Evolutionary conservation across 805 yeast species (phyloP).

Genomic region (Zygosaccharomyces siamensis): DNA sequence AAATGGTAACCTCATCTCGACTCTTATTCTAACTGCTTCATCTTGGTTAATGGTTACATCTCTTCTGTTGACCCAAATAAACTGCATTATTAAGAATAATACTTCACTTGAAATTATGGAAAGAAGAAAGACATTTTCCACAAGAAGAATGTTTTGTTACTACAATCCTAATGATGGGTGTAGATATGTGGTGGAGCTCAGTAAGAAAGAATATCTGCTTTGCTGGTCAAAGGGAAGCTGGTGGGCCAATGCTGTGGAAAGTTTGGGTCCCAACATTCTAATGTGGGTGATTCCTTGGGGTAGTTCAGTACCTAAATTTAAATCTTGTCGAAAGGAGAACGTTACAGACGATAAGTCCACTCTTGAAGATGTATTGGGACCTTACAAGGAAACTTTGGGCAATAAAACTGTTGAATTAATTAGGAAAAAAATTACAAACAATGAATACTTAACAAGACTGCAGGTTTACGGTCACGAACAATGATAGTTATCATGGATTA

Average conservation of each 20-base stretch:
- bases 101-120: slow-evolving; percentile 59
- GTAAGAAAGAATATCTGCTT: slow-evolving; percentile 21
- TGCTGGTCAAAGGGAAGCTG: slow-evolving; percentile 25
- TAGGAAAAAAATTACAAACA: slow-evolving; percentile 9
- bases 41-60: slow-evolving; percentile 44
- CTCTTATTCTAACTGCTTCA: slow-evolving; percentile 42
- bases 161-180: slow-evolving; percentile 30
- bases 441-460: slow-evolving; percentile 12
- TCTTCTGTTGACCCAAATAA: slow-evolving; percentile 41
- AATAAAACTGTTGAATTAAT: slow-evolving; percentile 7
- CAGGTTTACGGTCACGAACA: slow-evolving; percentile 13
- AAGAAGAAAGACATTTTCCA: slow-evolving; percentile 14
- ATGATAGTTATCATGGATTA: not conserved
- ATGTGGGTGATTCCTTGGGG: slow-evolving; percentile 33
- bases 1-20: slow-evolving; percentile 47
- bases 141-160: slow-evolving; percentile 26
- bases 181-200: slow-evolving; percentile 42
- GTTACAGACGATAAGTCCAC: slow-evolving; percentile 23
- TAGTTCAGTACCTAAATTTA: slow-evolving; percentile 7
- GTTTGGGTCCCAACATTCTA: slow-evolving; percentile 28
- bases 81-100: slow-evolving; percentile 44
- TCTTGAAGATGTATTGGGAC: slow-evolving; percentile 7
- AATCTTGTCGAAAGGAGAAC: slow-evolving; percentile 7
- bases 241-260: slow-evolving; percentile 26
- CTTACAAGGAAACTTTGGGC: slow-evolving; percentile 9